Percentiles rank a stretch among this genome's conserved stretches.
Conservation (phyloP, 805 yeast genomes). For the Ogataea angusta region DNA sequence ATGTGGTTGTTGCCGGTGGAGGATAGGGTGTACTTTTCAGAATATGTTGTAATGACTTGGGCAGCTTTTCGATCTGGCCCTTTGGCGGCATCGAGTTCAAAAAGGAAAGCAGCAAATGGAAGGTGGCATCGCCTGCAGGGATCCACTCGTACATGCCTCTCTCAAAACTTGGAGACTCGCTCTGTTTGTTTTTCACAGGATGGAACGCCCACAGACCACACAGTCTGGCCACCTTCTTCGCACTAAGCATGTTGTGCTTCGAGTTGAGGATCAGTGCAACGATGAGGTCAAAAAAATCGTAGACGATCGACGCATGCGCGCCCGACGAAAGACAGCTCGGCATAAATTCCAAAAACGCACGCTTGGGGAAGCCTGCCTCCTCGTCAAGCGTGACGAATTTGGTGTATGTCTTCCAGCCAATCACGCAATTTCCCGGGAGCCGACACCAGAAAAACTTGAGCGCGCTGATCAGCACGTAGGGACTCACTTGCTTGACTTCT, state of each 20-base stretch:
- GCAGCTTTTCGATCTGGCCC: conserved; percentile 53
- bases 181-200: conserved; percentile 31
- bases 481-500: conserved; percentile 53
- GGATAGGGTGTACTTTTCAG: conserved; percentile 70
- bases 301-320: conserved; percentile 85
- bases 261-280: conserved; percentile 78
- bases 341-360: conserved; percentile 76
- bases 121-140: conserved; percentile 80
- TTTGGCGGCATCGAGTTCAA: conserved; percentile 71
- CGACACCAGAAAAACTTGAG: conserved; percentile 87
- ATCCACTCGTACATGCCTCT: conserved; percentile 78
- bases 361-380: conserved; percentile 62
- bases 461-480: conserved; percentile 66
- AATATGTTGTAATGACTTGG: conserved; percentile 62
- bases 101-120: conserved; percentile 74
- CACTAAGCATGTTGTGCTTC: conserved; percentile 72
- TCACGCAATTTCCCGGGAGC: conserved; percentile 70
- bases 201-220: conserved; percentile 86
- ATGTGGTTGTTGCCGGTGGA: conserved; percentile 46
- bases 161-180: conserved; percentile 46
- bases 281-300: conserved; percentile 79
- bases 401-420: conserved; percentile 83
- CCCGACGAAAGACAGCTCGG: conserved; percentile 81
- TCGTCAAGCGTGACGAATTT: conserved; percentile 64
- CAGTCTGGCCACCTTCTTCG: conserved; percentile 75